phyloP scores from a whole-genome alignment of 257 asterid genomes.

The Primulina eburnea region DNA sequence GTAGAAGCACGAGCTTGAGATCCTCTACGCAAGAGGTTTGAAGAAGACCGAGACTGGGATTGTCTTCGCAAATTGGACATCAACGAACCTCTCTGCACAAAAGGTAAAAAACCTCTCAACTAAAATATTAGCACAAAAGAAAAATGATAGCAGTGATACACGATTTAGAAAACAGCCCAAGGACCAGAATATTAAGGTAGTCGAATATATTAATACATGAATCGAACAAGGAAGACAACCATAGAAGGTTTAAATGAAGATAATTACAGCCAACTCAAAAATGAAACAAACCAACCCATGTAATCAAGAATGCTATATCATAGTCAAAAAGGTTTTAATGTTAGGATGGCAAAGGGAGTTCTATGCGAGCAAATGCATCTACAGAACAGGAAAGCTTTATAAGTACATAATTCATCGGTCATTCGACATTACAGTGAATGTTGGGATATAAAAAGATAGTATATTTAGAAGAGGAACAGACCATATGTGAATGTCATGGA shows the following conservation, averaged over 20 bases:
- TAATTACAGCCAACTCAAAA: background rate
- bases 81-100: conserved; percentile 49
- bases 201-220: background rate
- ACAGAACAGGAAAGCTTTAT: background rate
- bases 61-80: conserved; percentile 41
- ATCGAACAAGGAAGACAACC: background rate
- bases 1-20: conserved; percentile 42
- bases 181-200: background rate
- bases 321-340: background rate
- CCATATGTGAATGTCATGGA: background rate
- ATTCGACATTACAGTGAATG: background rate
- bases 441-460: background rate
- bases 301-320: background rate
- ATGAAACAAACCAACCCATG: background rate
- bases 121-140: conserved; percentile 1
- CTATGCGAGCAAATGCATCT: background rate
- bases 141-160: background rate
- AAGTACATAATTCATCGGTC: background rate
- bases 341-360: background rate
- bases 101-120: conserved; percentile 21
- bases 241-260: background rate
- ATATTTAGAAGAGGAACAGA: background rate
- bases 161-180: background rate
- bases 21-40: conserved; percentile 43
- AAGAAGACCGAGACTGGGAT: conserved; percentile 41